Evolutionary conservation across 179 eudicot genomes (phyloP).

Genomic region (Spinacia oleracea): DNA sequence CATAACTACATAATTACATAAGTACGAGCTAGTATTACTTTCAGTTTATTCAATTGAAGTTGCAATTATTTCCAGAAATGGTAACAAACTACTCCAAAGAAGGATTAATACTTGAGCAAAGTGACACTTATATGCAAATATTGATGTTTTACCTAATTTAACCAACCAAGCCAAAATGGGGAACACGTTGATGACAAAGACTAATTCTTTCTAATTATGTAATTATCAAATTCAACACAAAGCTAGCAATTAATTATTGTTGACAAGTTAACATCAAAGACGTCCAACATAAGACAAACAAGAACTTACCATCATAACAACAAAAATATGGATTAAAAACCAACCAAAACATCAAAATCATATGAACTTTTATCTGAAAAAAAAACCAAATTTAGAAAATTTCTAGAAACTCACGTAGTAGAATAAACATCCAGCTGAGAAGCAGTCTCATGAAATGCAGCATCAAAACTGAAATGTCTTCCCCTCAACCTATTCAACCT

Average conservation of each 20-base stretch:
- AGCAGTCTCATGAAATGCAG: conserved; percentile 68
- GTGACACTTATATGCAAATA: neutral
- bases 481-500: conserved; percentile 80
- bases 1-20: too few species aligned
- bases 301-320: neutral
- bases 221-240: neutral
- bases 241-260: neutral
- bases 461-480: conserved; percentile 85
- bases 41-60: neutral
- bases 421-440: conserved; percentile 77
- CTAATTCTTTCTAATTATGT: neutral
- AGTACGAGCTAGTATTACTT: neutral
- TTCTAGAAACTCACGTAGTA: conserved; percentile 61
- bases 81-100: neutral
- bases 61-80: neutral
- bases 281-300: neutral
- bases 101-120: too few species aligned
- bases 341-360: neutral
- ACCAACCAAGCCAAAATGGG: conserved; percentile 15
- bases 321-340: conserved; percentile 12
- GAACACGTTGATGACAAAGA: conserved; percentile 20
- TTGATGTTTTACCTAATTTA: conserved; percentile 3
- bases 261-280: conserved; percentile 10
- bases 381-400: neutral
- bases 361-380: neutral